Percentiles rank a stretch among this genome's conserved stretches.
Evolutionary conservation across 371 early-diverging fungal species (phyloP).

Genomic region (Batkoa obscura): DNA sequence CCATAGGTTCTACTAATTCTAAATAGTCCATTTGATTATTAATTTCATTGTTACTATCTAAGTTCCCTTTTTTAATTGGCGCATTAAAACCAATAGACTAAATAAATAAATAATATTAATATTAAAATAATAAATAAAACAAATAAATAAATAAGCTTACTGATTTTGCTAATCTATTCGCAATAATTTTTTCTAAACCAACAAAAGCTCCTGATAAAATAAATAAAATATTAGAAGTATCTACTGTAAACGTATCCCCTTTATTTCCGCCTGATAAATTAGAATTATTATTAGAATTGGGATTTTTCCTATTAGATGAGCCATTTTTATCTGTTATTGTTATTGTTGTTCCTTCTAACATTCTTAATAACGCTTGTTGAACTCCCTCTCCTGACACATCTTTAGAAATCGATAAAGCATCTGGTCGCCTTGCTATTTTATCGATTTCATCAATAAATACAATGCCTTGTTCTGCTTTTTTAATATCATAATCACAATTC

Average conservation of each 20-base stretch:
- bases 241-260: conserved; percentile 63
- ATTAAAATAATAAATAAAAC: not conserved
- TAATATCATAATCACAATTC: conserved; percentile 71
- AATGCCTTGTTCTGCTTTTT: conserved; percentile 69
- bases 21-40: too few relatives aligned
- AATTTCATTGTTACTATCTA: too few relatives aligned
- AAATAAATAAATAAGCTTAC: conserved; percentile 15
- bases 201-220: conserved; percentile 84
- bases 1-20: conserved; percentile 48
- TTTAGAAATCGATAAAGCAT: conserved; percentile 52
- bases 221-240: conserved; percentile 81
- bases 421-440: conserved; percentile 62
- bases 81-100: conserved; percentile 60
- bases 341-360: conserved; percentile 78
- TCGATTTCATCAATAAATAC: conserved; percentile 90
- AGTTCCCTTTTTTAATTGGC: conserved; percentile 15
- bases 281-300: conserved; percentile 10
- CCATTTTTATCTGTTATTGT: conserved; percentile 69
- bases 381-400: conserved; percentile 91
- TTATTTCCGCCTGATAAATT: too few relatives aligned
- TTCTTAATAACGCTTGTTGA: conserved; percentile 67
- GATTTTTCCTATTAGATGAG: conserved; percentile 7
- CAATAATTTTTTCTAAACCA: conserved; percentile 65
- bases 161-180: conserved; percentile 55
- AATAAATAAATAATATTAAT: not conserved